Evolutionary conservation across 768 basidiomycete species (phyloP).

Genomic region (Cystofilobasidium bisporidii): DNA sequence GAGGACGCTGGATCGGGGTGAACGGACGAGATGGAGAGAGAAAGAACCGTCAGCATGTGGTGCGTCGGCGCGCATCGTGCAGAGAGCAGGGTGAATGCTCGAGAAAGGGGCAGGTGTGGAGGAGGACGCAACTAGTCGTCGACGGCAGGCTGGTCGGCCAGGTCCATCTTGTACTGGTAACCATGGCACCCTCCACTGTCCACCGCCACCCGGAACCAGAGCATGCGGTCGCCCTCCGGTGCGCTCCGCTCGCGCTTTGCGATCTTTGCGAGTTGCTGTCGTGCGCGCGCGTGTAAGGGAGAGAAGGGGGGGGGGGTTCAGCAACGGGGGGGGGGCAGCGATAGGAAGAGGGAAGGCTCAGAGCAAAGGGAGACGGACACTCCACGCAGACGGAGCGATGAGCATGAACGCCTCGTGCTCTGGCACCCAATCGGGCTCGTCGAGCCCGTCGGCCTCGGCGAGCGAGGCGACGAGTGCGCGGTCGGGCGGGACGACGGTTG

Average conservation of each 20-base stretch:
- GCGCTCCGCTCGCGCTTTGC: slow-evolving; percentile 56
- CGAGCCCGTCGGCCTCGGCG: slow-evolving; percentile 7
- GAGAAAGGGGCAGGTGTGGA: neutral
- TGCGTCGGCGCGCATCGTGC: too few species aligned
- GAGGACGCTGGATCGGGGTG: neutral
- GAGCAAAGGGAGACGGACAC: neutral
- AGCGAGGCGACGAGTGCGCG: neutral
- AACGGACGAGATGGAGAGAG: too few species aligned
- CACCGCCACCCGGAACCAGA: slow-evolving; percentile 54
- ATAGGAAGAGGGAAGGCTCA: neutral
- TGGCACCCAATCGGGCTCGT: slow-evolving; percentile 11
- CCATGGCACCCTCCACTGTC: slow-evolving; percentile 96
- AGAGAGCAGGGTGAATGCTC: too few species aligned
- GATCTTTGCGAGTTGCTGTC: slow-evolving; percentile 67
- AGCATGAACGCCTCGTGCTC: slow-evolving; percentile 13
- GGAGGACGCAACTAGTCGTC: slow-evolving; percentile 74
- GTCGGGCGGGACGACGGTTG: slow-evolving; percentile 6
- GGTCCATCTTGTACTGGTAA: slow-evolving; percentile 87
- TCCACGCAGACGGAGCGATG: slow-evolving; percentile 17
- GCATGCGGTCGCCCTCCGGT: slow-evolving; percentile 50
- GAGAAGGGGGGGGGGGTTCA: neutral
- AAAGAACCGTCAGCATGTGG: too few species aligned
- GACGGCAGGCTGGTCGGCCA: slow-evolving; percentile 52
- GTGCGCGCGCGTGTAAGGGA: neutral
- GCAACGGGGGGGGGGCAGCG: neutral